Evolutionary conservation across 2,329 filamentous ascomycete genomes (phyloP), one percentile per base, ranked within the genome.

Genomic region (Penicillium sp.): DNA sequence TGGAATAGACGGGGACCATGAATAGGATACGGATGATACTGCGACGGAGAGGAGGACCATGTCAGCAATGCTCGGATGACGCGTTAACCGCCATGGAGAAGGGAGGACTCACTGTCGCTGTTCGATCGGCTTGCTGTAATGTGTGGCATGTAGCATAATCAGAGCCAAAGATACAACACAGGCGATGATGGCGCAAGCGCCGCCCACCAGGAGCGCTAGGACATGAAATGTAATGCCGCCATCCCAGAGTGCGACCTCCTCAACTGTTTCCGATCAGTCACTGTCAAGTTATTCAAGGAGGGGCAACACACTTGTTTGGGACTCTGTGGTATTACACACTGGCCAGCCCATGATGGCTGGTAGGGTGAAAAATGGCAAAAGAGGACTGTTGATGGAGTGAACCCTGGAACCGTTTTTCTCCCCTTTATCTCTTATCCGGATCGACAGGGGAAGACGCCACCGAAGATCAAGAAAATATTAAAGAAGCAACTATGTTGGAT

Each of bases 1-100:
- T 79, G 53, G 88, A 82, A 74, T 94, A 94, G 60, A 93, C 81
- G 50, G 91, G 91, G 51, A 94, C 85, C 89, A 94, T 93, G 73
- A 92, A 87, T 21, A 95, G 83, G 64, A 95, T 93, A 49, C 91
- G 89, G 66, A 94, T 93, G 69, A 94, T 91, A 70, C 86, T 89
- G 67, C 75, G 79, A 66, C 37, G 40, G 46, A 17, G 50, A 6
- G 37, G 27, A 33, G 23, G 33, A 80, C 78, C 23, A 81, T 82
- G 65, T 83, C 82, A 63, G 85, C 82, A 31, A 35, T 46, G 29
- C 29, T 45, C 25, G n/a, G 23, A 31, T 31, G 13, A 25, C 21
- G 38, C 31, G 23, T 27, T 29, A n/a, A 42, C 25, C n/a, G 38
- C 29, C 19, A 17, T 89, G 75, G 21, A 91, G 86, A 2, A 89